Evolutionary conservation across 352 stramenopile species (phyloP).

Genomic region (Phytophthora pistaciae): DNA sequence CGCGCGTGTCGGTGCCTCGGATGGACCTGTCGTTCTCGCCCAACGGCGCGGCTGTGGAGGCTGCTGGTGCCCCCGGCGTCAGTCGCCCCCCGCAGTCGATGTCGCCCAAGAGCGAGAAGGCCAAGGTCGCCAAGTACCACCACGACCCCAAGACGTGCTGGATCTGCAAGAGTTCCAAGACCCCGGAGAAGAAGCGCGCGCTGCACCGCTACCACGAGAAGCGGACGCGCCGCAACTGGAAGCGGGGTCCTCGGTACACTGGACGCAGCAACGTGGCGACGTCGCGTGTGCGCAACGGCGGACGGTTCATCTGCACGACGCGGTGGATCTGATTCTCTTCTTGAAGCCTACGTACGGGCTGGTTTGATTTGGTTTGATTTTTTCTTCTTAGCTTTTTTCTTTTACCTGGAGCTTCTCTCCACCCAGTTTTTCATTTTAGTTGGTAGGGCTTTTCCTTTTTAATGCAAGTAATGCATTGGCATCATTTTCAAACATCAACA

Average conservation of each 20-base stretch:
- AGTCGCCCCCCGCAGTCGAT: conserved; percentile 33
- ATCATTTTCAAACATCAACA: conserved; percentile 40
- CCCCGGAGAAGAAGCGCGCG: conserved; percentile 80
- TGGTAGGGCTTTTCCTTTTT: conserved; percentile 34
- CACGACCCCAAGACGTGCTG: conserved; percentile 85
- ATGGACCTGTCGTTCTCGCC: conserved; percentile 71
- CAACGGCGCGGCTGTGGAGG: conserved; percentile 30
- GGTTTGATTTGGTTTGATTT: conserved; percentile 47
- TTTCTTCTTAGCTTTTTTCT: conserved; percentile 23
- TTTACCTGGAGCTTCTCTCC: conserved; percentile 47
- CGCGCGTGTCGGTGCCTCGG: conserved; percentile 66
- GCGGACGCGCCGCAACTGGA: conserved; percentile 85
- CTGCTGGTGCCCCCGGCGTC: conserved; percentile 10
- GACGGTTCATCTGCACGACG: conserved; percentile 84
- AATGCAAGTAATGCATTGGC: conserved; percentile 42
- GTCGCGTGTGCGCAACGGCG: conserved; percentile 82
- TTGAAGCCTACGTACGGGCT: conserved; percentile 25
- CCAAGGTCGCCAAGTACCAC: conserved; percentile 63
- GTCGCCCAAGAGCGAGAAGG: conserved; percentile 60
- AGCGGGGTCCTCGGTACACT: conserved; percentile 82
- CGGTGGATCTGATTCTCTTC: conserved; percentile 77
- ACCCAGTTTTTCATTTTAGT: conserved; percentile 41
- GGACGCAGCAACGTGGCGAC: conserved; percentile 83
- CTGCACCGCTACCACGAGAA: conserved; percentile 88
- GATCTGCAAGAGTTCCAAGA: conserved; percentile 91